phyloP scores from a whole-genome alignment of 176 grass and related monocot species.

The Cenchrus americanus region DNA sequence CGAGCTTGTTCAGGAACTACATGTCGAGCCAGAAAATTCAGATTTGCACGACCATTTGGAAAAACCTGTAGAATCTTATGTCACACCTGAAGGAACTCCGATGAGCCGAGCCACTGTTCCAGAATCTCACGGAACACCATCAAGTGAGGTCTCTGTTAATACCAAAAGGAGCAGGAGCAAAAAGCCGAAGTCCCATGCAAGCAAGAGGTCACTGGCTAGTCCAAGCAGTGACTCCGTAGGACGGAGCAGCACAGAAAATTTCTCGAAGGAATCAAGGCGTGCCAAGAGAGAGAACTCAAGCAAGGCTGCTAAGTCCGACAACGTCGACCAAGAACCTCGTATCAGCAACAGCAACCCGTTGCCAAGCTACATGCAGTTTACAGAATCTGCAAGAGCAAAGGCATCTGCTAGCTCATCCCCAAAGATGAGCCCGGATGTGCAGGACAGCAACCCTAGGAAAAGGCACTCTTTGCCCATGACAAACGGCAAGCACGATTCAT shows the following conservation, averaged over 20 bases:
- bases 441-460: conserved; percentile 73
- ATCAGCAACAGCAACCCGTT: conserved; percentile 79
- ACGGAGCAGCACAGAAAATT: conserved; percentile 60
- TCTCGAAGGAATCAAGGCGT: conserved; percentile 63
- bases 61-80: conserved; percentile 48
- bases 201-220: conserved; percentile 64
- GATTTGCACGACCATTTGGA: conserved; percentile 45
- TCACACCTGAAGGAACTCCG: conserved; percentile 70
- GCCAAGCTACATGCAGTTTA: conserved; percentile 97
- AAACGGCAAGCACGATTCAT: conserved; percentile 62
- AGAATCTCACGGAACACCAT: conserved; percentile 77
- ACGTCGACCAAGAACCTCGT: conserved; percentile 66
- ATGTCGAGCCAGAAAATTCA: conserved; percentile 34
- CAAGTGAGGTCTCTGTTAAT: conserved; percentile 87
- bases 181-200: conserved; percentile 52
- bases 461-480: conserved; percentile 86
- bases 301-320: conserved; percentile 52
- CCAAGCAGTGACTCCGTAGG: conserved; percentile 67
- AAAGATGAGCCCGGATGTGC: conserved; percentile 83
- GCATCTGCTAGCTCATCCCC: conserved; percentile 60
- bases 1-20: conserved; percentile 43
- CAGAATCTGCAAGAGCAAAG: conserved; percentile 94
- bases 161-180: conserved; percentile 67
- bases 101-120: conserved; percentile 53
- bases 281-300: conserved; percentile 55